Conservation (phyloP, 176 grass and related monocot species). For the Cocos nucifera region DNA sequence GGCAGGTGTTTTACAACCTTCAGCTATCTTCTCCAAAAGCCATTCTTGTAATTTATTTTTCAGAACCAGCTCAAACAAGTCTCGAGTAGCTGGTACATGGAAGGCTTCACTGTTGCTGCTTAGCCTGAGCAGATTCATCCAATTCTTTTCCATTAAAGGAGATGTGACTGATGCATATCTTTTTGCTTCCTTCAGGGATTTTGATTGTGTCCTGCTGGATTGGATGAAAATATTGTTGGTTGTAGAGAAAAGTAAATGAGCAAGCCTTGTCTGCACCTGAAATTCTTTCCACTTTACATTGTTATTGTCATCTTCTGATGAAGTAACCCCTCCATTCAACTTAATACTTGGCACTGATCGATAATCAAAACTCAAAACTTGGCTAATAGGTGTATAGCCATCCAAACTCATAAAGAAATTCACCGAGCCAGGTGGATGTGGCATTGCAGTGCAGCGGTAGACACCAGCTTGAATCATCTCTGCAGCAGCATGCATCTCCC, state of each 20-base stretch:
- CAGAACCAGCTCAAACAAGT: slow-evolving; percentile 73
- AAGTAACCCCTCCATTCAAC: slow-evolving; percentile 14
- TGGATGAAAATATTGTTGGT: slow-evolving; percentile 25
- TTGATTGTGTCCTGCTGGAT: slow-evolving; percentile 38
- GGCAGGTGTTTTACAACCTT: slow-evolving; percentile 62
- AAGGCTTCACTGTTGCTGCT: slow-evolving; percentile 22
- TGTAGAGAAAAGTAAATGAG: slow-evolving; percentile 55
- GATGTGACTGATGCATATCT: slow-evolving; percentile 54
- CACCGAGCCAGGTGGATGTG: slow-evolving; percentile 51
- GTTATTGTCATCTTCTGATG: slow-evolving; percentile 31
- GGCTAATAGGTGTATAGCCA: slow-evolving; percentile 61
- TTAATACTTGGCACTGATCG: slow-evolving; percentile 26
- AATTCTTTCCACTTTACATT: slow-evolving; percentile 26
- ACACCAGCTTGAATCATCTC: slow-evolving; percentile 69
- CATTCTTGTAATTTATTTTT: slow-evolving; percentile 89
- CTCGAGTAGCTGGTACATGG: slow-evolving; percentile 23
- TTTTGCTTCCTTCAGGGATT: slow-evolving; percentile 46
- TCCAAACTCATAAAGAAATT: slow-evolving; percentile 77
- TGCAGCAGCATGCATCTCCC: slow-evolving; percentile 40
- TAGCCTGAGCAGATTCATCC: slow-evolving; percentile 51
- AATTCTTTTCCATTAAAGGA: slow-evolving; percentile 62
- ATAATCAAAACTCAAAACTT: slow-evolving; percentile 69
- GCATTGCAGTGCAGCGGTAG: slow-evolving; percentile 39
- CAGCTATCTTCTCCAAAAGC: slow-evolving; percentile 72
- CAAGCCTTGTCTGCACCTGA: slow-evolving; percentile 65